Evolutionary conservation across 2,329 filamentous ascomycete species (phyloP).

Genomic region (Colletotrichum sp.): DNA sequence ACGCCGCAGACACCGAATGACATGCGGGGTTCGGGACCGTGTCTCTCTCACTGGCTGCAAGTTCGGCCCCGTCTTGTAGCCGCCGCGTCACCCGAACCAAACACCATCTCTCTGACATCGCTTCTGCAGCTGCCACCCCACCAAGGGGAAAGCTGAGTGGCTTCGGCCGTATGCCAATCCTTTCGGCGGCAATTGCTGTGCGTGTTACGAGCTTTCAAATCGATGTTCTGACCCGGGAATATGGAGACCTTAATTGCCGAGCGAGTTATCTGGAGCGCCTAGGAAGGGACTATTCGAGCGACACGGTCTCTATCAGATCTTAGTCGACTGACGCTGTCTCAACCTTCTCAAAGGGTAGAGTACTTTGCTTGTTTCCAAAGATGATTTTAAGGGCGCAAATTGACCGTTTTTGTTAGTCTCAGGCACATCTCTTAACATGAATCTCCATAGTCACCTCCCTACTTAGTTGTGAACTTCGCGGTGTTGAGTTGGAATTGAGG

Average conservation of each 20-base stretch:
- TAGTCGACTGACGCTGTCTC: background rate
- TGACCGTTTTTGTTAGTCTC: no score
- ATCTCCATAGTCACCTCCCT: background rate
- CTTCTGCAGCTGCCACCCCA: background rate
- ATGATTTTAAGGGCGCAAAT: no score
- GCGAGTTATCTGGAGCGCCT: rapidly evolving
- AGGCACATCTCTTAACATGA: background rate
- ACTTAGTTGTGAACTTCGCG: background rate
- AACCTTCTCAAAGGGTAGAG: background rate
- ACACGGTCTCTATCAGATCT: no score
- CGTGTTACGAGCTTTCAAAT: rapidly evolving
- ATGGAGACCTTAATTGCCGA: background rate
- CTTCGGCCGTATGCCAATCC: background rate
- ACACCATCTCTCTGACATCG: background rate
- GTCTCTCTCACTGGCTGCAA: background rate
- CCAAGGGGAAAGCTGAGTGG: background rate
- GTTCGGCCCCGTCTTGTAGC: background rate
- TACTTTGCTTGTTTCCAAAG: background rate
- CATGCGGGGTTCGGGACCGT: background rate
- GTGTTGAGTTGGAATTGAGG: no score
- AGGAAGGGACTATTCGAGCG: rapidly evolving
- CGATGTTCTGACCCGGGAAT: background rate
- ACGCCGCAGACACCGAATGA: constrained; percentile 47
- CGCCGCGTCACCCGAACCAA: background rate
- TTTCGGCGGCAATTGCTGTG: background rate